Evolutionary conservation across 2,329 filamentous ascomycete species (phyloP).

Genomic region (Ascocoryne sarcoides): DNA sequence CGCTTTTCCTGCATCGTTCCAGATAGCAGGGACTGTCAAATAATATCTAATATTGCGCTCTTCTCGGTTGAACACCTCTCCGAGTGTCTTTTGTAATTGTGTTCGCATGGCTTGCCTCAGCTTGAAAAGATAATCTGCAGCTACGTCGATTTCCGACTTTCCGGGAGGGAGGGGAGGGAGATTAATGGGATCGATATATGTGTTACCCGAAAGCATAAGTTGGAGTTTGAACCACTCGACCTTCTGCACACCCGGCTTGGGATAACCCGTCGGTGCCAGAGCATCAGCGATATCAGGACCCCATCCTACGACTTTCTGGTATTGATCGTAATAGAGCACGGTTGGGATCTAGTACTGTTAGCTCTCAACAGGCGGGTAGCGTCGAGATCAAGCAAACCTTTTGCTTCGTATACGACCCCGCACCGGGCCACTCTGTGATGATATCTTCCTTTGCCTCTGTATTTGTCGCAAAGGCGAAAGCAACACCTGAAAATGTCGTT

Average conservation of each 20-base stretch:
- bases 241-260: slow-evolving; percentile 95
- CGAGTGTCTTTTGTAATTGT: slow-evolving; percentile 89
- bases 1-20: slow-evolving; percentile 98
- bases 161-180: slow-evolving; percentile 91
- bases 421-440: slow-evolving; percentile 97
- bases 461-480: slow-evolving; percentile 88
- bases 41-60: slow-evolving; percentile 98
- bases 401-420: slow-evolving; percentile 95
- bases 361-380: neutral
- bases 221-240: slow-evolving; percentile 99
- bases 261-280: slow-evolving; percentile 91
- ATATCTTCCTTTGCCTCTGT: slow-evolving; percentile 98
- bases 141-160: slow-evolving; percentile 98
- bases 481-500: slow-evolving; percentile 95
- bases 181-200: slow-evolving; percentile 98
- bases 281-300: slow-evolving; percentile 97
- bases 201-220: slow-evolving; percentile 97
- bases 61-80: slow-evolving; percentile 95
- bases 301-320: slow-evolving; percentile 99
- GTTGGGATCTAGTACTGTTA: slow-evolving; percentile 69
- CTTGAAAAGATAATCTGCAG: slow-evolving; percentile 98
- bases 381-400: slow-evolving; percentile 52
- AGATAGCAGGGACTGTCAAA: slow-evolving; percentile 96
- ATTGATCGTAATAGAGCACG: slow-evolving; percentile 98
- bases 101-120: slow-evolving; percentile 94